Evolutionary conservation across 2,329 filamentous ascomycete genomes (phyloP).

Genomic region (Penicillium sclerotigenum): DNA sequence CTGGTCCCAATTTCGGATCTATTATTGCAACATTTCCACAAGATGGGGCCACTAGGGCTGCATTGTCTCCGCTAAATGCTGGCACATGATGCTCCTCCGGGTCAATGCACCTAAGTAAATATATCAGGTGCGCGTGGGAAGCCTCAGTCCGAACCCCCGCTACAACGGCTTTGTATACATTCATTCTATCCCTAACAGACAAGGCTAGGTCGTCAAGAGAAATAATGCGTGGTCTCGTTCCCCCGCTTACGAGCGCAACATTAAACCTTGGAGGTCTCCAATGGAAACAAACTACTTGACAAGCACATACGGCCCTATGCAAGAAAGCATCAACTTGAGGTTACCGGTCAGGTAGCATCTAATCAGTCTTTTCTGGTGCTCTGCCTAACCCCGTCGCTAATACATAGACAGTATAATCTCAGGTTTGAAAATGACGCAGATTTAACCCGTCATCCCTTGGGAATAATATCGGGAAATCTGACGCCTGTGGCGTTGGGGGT

Average conservation of each 20-base stretch:
- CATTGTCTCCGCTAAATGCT: background rate
- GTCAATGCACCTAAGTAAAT: background rate
- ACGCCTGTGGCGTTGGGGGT: background rate
- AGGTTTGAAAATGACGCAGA: background rate
- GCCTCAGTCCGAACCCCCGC: background rate
- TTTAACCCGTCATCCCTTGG: background rate
- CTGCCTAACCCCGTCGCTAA: background rate
- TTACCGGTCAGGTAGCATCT: background rate
- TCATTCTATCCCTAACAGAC: no score
- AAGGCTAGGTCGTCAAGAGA: background rate
- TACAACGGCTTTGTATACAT: background rate
- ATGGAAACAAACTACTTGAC: background rate
- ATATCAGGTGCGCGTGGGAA: background rate
- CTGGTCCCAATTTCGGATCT: background rate
- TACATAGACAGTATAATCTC: background rate
- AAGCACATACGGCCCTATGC: background rate
- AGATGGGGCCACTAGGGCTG: background rate
- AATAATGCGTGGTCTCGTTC: background rate
- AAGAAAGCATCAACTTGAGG: background rate
- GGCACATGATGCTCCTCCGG: background rate
- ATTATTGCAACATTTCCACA: background rate
- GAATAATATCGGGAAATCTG: background rate
- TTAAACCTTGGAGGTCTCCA: background rate
- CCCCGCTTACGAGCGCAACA: background rate
- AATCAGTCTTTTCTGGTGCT: no score